These are phyloP conservation scores for Blastobotrys persicus DNA, from an alignment of 1,139 yeast genomes.

Conservation along the genomic window DNA sequence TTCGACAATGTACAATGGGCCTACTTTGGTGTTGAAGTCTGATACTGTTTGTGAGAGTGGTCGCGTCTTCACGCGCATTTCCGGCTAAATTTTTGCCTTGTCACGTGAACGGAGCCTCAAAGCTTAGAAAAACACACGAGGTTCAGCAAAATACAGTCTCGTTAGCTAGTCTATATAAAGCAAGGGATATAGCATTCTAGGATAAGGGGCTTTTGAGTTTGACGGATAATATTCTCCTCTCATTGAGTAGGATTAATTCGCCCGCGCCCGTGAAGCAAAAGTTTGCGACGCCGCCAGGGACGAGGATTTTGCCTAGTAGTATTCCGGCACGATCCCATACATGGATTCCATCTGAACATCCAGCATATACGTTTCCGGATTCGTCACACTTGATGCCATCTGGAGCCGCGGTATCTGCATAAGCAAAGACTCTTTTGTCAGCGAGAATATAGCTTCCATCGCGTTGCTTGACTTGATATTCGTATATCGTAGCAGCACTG, in stretches of 20 bases:
- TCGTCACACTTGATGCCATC: constrained; percentile 34
- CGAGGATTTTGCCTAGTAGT: constrained; percentile 30
- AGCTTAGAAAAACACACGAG: too few species aligned
- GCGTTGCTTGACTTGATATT: constrained; percentile 24
- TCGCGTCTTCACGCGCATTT: constrained; percentile 1
- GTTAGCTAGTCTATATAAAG: too few species aligned
- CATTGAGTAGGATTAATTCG: constrained; percentile 1
- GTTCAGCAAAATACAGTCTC: too few species aligned
- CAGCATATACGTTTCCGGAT: constrained; percentile 32
- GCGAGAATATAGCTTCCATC: constrained; percentile 18
- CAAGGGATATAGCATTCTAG: background rate
- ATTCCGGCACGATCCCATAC: constrained; percentile 33
- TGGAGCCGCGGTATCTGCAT: constrained; percentile 30
- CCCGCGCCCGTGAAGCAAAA: constrained; percentile 28
- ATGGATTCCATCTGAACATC: constrained; percentile 33
- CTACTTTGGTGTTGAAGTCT: background rate
- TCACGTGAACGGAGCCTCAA: too few species aligned
- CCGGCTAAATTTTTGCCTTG: too few species aligned
- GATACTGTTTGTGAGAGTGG: too few species aligned
- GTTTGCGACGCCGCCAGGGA: constrained; percentile 31
- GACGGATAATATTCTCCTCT: background rate
- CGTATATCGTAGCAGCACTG: constrained; percentile 27
- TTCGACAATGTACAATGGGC: background rate
- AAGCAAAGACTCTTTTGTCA: constrained; percentile 31
- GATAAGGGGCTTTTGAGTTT: background rate